Conservation (phyloP, 257 asterid genomes). For the Marsdenia floribunda region DNA sequence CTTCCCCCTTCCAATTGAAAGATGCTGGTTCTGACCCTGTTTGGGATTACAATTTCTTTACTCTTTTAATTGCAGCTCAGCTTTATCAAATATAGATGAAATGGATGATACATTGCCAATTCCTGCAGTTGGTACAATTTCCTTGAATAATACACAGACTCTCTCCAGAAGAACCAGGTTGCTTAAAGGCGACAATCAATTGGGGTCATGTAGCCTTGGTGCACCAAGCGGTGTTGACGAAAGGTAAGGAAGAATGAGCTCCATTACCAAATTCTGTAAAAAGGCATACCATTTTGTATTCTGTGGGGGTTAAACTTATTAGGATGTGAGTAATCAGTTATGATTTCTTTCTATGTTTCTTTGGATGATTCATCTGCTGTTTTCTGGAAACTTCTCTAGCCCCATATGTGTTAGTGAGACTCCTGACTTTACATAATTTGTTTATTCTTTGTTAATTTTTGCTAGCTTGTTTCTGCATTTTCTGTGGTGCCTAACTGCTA, state of each 20-base stretch:
- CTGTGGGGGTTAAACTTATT: not conserved
- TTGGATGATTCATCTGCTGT: not conserved
- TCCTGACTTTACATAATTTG: not conserved
- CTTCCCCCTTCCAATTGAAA: not conserved
- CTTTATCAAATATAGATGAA: constrained; percentile 56
- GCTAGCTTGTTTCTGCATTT: not conserved
- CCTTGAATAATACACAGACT: constrained; percentile 59
- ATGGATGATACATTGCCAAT: constrained; percentile 74
- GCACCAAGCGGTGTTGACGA: constrained; percentile 71
- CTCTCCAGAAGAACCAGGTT: constrained; percentile 94
- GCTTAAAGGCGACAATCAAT: constrained; percentile 63
- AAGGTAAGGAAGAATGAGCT: constrained; percentile 50
- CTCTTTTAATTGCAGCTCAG: constrained; percentile 54
- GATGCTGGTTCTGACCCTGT: not conserved
- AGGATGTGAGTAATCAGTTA: not conserved
- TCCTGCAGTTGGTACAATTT: constrained; percentile 44
- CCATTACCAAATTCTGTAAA: constrained; percentile 9
- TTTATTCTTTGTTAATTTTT: not conserved
- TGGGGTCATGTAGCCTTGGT: constrained; percentile 48
- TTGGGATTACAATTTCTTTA: not conserved
- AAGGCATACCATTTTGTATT: not conserved
- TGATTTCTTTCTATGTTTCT: not conserved
- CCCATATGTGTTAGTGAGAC: not conserved
- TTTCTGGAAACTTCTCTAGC: constrained; percentile 1
- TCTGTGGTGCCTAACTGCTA: not conserved